Evolutionary conservation across 1,284 basidiomycete genomes (phyloP).

Genomic region (Sparassis latifolia): DNA sequence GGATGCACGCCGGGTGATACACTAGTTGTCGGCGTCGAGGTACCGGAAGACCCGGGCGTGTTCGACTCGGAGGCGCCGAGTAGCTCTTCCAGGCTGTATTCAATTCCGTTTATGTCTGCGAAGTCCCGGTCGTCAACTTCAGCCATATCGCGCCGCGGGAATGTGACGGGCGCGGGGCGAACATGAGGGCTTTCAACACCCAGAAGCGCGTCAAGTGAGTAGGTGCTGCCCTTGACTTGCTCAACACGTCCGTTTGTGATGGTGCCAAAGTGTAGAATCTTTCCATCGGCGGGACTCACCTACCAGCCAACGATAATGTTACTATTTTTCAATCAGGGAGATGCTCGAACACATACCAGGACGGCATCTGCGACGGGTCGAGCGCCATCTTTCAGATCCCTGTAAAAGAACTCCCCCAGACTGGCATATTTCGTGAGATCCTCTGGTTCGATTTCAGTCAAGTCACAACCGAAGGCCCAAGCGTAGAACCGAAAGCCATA

Average conservation of each 20-base stretch:
- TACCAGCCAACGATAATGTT: conserved; percentile 19
- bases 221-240: conserved; percentile 97
- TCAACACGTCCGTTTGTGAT: conserved; percentile 83
- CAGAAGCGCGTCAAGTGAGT: conserved; percentile 89
- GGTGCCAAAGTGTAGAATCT: conserved; percentile 87
- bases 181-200: conserved; percentile 52
- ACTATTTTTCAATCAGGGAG: neutral
- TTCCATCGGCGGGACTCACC: conserved; percentile 94
- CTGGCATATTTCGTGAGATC: conserved; percentile 79
- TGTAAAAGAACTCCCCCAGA: conserved; percentile 94
- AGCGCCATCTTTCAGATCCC: conserved; percentile 77
- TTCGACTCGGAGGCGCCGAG: conserved; percentile 44
- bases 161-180: conserved; percentile 32
- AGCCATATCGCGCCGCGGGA: conserved; percentile 43
- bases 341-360: conserved; percentile 48
- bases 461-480: conserved; percentile 86
- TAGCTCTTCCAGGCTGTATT: conserved; percentile 87
- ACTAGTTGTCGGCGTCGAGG: conserved; percentile 17
- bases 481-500: conserved; percentile 85
- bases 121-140: conserved; percentile 83
- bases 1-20: conserved; percentile 11
- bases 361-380: conserved; percentile 77
- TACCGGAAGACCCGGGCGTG: conserved; percentile 24
- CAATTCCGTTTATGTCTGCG: conserved; percentile 95
- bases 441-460: conserved; percentile 80